These are phyloP conservation scores for Magnolia changhungtana DNA, from an alignment of 164 flowering plant species.

Conservation along the genomic window DNA sequence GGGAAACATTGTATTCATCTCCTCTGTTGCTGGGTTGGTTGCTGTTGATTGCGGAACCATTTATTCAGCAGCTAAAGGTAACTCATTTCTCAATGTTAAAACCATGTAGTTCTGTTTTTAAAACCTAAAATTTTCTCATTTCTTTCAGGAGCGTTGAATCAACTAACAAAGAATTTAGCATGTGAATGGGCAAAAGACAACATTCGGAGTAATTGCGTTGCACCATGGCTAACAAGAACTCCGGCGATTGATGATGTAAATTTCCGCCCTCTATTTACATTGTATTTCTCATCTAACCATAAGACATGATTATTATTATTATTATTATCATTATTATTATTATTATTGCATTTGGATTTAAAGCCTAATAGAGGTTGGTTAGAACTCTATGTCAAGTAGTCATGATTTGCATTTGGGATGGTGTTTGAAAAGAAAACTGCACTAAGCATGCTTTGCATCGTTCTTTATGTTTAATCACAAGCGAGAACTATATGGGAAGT, in stretches of 20 bases:
- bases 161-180: constrained; percentile 30
- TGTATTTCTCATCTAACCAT: too few relatives aligned
- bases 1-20: constrained; percentile 41
- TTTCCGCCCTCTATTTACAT: too few relatives aligned
- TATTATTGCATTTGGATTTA: too few relatives aligned
- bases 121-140: background rate
- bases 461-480: too few relatives aligned
- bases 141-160: constrained; percentile 29
- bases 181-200: constrained; percentile 42
- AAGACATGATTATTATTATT: too few relatives aligned
- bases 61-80: constrained; percentile 44
- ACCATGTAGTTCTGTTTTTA: background rate
- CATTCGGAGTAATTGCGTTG: constrained; percentile 27
- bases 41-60: constrained; percentile 15
- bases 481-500: too few relatives aligned
- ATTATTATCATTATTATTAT: too few relatives aligned
- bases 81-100: background rate
- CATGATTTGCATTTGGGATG: too few relatives aligned
- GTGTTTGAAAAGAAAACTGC: too few relatives aligned
- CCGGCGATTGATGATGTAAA: constrained; percentile 20
- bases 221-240: constrained; percentile 31
- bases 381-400: too few relatives aligned
- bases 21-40: constrained; percentile 36
- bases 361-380: too few relatives aligned
- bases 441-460: too few relatives aligned